Evolutionary conservation across 2,329 filamentous ascomycete genomes (phyloP), one percentile per base, ranked within the genome.

Genomic region (Nakataea oryzae): DNA sequence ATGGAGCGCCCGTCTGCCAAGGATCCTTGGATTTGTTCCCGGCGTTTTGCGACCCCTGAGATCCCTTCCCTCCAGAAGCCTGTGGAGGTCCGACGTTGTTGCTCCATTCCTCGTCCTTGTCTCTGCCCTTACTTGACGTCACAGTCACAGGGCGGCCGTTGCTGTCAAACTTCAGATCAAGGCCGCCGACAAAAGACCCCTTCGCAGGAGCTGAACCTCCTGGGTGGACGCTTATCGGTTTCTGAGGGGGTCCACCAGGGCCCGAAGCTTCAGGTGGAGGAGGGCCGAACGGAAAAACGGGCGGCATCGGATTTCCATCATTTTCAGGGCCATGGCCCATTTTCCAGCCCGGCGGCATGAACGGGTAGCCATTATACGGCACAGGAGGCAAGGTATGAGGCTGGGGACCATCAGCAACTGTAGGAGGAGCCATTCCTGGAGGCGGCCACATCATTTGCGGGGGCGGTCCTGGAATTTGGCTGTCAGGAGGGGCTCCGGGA

Each of bases 1-100:
- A 59, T 21, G 21, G 7, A 21, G 2, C 58, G 34, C 57, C 21
- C 26, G 21, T 41, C 50, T 57, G 30, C 59, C 59, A 61, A 13
- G 59, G 54, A 17, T 56, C 54, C 30, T 61, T 57, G 12, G 54
- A 26, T 9, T 54, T 13, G 12, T 24, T 29, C 13, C 21, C 21
- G 24, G 3, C 50, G 12, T 56, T 29, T 34, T 61, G 47, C 29
- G 47, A 55, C 26, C 21, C 28, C 21, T 32, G 27, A 34, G 59
- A 59, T 54, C 59, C 28, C 30, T 59, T 57, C 41, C 63, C 57
- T 47, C n/a, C 57, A 28, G 58, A 55, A 34, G 28, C 28, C 50
- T 26, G 34, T 47, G 47, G 47, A 26, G 72, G 72, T 0, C 66
- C 69, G 41, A 74, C 69, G 55, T 75, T 74, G 27, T 59, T 67